Evolutionary conservation across 306 rosid species (phyloP).

Genomic region (Quillaja saponaria): DNA sequence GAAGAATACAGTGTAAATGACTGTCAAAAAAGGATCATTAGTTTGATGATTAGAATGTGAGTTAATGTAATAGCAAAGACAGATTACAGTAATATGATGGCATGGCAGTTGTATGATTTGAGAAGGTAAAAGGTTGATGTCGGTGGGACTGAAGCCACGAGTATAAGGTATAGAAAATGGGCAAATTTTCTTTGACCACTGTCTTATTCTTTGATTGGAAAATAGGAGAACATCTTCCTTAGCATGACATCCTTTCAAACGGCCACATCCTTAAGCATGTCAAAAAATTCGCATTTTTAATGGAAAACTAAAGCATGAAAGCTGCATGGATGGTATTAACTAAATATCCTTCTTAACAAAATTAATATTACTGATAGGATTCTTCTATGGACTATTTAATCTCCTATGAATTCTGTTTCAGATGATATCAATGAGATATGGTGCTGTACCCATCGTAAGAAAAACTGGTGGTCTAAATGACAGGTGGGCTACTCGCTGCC

Average conservation of each 20-base stretch:
- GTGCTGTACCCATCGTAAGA: slow-evolving; percentile 83
- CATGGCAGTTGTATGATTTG: neutral
- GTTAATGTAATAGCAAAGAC: neutral
- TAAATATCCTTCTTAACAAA: too few relatives aligned
- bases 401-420: slow-evolving; percentile 26
- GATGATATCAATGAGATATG: slow-evolving; percentile 99
- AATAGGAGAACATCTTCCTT: neutral
- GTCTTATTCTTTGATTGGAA: slow-evolving; percentile 1
- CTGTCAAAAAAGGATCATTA: neutral
- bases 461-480: slow-evolving; percentile 96
- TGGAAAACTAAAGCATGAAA: neutral
- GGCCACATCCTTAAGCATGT: neutral
- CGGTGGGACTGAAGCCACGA: slow-evolving; percentile 2
- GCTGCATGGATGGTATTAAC: neutral
- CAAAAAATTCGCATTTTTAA: neutral
- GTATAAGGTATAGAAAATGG: slow-evolving; percentile 10
- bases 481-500: slow-evolving; percentile 53
- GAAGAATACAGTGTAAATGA: slow-evolving; percentile 10
- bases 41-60: neutral
- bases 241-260: neutral
- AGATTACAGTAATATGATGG: slow-evolving; percentile 2
- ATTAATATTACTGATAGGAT: too few relatives aligned
- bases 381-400: neutral
- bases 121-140: neutral
- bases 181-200: neutral